Conservation (phyloP, 2,329 filamentous ascomycete genomes). For the Exophiala bonariae region DNA sequence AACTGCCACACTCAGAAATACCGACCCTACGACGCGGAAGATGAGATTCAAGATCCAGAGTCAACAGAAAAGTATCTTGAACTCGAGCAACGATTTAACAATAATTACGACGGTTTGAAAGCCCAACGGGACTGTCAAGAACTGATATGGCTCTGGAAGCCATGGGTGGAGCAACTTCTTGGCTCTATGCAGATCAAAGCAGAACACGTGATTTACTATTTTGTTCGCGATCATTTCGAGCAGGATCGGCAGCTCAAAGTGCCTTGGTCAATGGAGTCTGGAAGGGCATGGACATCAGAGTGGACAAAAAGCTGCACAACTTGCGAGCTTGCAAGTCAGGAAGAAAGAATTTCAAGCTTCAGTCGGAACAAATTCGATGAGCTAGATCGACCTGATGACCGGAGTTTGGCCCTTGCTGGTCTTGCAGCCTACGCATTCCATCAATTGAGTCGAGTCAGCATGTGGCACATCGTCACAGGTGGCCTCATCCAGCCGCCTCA, state of each 20-base stretch:
- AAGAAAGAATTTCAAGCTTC: conserved; percentile 6
- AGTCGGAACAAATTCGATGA: conserved; percentile 7
- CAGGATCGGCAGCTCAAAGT: conserved; percentile 2
- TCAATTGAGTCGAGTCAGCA: conserved; percentile 16
- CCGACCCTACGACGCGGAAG: conserved; percentile 25
- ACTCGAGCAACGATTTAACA: conserved; percentile 16
- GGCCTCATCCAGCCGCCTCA: conserved; percentile 12
- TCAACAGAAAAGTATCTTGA: conserved; percentile 18
- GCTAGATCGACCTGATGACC: conserved; percentile 14
- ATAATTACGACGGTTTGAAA: conserved; percentile 15
- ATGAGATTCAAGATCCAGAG: conserved; percentile 22
- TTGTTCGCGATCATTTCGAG: conserved; percentile 6
- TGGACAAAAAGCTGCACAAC: conserved; percentile 8
- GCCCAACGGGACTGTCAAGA: conserved; percentile 22
- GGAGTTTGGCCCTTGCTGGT: conserved; percentile 16
- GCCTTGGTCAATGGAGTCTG: neutral
- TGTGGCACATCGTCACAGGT: conserved; percentile 26
- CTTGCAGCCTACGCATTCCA: conserved; percentile 19
- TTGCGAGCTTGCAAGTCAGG: conserved; percentile 14
- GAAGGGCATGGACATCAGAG: conserved; percentile 9
- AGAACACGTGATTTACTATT: conserved; percentile 18
- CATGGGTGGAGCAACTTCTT: conserved; percentile 16
- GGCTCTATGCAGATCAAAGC: conserved; percentile 3
- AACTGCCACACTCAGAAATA: conserved; percentile 24
- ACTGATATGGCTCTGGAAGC: conserved; percentile 21